phyloP scores from a whole-genome alignment of 2,329 filamentous ascomycete genomes.

The Talaromyces sp. region DNA sequence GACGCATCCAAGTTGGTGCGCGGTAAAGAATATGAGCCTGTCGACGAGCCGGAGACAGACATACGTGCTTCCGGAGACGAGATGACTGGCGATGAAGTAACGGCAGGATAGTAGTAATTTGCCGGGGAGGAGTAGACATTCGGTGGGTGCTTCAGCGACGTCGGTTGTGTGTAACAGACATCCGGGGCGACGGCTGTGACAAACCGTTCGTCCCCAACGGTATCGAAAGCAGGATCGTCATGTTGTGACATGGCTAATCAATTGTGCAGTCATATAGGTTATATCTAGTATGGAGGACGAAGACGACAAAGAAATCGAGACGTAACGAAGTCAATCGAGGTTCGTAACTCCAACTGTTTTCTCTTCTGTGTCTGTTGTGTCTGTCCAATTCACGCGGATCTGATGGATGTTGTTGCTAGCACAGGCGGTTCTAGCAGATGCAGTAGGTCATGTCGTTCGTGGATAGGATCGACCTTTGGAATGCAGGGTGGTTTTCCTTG shows the following conservation, averaged over 20 bases:
- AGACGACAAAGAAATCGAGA: background rate
- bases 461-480: background rate
- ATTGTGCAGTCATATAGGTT: background rate
- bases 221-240: background rate
- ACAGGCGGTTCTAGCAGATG: background rate
- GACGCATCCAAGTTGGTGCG: slow-evolving; percentile 12
- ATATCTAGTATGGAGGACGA: background rate
- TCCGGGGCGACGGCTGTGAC: slow-evolving; percentile 11
- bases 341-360: background rate
- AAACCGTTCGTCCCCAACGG: slow-evolving; percentile 14
- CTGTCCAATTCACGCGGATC: background rate
- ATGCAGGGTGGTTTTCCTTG: background rate
- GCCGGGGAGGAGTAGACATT: background rate
- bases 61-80: slow-evolving; percentile 15
- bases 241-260: background rate
- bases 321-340: background rate
- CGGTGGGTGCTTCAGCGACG: background rate
- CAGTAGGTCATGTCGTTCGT: background rate
- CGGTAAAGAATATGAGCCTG: slow-evolving; percentile 17
- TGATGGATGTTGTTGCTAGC: background rate
- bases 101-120: slow-evolving; percentile 4
- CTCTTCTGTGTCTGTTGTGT: background rate
- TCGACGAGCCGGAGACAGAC: slow-evolving; percentile 19
- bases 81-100: background rate
- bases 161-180: background rate